Evolutionary conservation across 2,329 filamentous ascomycete species (phyloP).

Genomic region (Pochonia chlamydosporia): DNA sequence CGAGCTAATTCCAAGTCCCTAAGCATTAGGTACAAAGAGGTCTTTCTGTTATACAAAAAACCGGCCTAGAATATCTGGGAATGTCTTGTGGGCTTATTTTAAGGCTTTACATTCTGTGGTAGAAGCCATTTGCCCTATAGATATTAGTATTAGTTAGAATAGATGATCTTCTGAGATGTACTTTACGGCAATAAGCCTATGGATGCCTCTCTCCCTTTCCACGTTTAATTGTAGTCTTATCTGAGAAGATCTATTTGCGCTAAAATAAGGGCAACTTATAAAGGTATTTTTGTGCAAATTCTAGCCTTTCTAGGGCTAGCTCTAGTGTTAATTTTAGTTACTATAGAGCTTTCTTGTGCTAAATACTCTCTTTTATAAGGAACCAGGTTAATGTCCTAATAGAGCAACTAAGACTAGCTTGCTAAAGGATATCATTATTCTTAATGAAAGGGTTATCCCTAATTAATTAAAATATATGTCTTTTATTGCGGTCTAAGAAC

Average conservation of each 20-base stretch:
- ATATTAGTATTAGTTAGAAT: slow-evolving; percentile 1
- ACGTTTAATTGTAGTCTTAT: slow-evolving; percentile 3
- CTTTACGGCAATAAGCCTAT: slow-evolving; percentile 1
- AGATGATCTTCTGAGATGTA: slow-evolving; percentile 1
- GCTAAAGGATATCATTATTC: neutral
- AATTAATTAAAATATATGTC: slow-evolving; percentile 6
- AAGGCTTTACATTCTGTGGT: neutral
- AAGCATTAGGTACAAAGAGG: slow-evolving; percentile 1
- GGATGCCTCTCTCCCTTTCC: neutral
- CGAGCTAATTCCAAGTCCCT: slow-evolving; percentile 3
- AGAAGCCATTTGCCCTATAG: slow-evolving; percentile 3
- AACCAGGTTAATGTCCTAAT: slow-evolving; percentile 6
- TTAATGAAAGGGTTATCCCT: slow-evolving; percentile 7
- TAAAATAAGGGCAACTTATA: neutral
- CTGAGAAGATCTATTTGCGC: slow-evolving; percentile 5
- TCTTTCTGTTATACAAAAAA: neutral
- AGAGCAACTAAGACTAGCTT: slow-evolving; percentile 2
- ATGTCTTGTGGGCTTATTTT: slow-evolving; percentile 6
- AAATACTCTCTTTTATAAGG: slow-evolving; percentile 6
- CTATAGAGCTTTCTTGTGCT: slow-evolving; percentile 4
- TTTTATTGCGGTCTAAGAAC: slow-evolving; percentile 3
- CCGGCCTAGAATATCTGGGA: slow-evolving; percentile 8
- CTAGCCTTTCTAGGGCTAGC: neutral
- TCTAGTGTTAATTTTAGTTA: slow-evolving; percentile 1
- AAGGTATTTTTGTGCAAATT: slow-evolving; percentile 3